A percentile compares a stretch with the other conserved stretches of the same genome.
Evolutionary conservation across 2,329 filamentous ascomycete genomes (phyloP).

Genomic region (Trichoderma atrobrunneum): DNA sequence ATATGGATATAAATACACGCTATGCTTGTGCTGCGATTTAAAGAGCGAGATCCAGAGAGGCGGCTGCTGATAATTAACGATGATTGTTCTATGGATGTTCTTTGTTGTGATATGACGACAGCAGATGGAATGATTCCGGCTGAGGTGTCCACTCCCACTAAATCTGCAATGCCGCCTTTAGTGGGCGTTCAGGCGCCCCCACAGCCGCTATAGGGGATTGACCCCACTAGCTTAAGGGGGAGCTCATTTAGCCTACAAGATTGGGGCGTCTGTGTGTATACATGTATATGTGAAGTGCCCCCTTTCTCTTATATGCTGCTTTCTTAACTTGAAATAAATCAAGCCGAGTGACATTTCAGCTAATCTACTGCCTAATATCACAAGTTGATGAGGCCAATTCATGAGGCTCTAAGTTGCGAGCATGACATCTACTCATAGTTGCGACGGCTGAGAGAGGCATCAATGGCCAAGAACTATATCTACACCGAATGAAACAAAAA

Average conservation of each 20-base stretch:
- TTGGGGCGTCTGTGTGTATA: not conserved
- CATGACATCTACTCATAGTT: not conserved
- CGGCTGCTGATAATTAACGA: not conserved
- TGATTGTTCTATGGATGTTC: not conserved
- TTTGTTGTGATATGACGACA: not conserved
- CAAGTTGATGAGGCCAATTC: not conserved
- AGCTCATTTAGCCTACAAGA: not conserved
- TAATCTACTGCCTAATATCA: not conserved
- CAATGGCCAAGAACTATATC: not conserved
- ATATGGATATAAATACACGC: not conserved
- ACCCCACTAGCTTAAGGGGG: constrained; percentile 7
- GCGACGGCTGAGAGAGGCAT: not conserved
- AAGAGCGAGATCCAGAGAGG: not conserved
- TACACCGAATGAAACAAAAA: not conserved
- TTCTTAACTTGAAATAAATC: not conserved
- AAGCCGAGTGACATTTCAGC: not conserved
- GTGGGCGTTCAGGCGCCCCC: not conserved
- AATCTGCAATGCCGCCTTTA: not conserved
- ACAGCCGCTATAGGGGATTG: constrained; percentile 1
- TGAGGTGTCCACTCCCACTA: constrained; percentile 18
- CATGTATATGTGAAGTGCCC: not conserved
- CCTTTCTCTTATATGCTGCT: not conserved
- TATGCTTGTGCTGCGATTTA: not conserved
- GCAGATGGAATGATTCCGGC: not conserved
- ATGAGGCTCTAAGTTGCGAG: not conserved